These are phyloP conservation scores for Fusarium heterosporum DNA, from an alignment of 2,329 filamentous ascomycete species.

Conservation along the genomic window DNA sequence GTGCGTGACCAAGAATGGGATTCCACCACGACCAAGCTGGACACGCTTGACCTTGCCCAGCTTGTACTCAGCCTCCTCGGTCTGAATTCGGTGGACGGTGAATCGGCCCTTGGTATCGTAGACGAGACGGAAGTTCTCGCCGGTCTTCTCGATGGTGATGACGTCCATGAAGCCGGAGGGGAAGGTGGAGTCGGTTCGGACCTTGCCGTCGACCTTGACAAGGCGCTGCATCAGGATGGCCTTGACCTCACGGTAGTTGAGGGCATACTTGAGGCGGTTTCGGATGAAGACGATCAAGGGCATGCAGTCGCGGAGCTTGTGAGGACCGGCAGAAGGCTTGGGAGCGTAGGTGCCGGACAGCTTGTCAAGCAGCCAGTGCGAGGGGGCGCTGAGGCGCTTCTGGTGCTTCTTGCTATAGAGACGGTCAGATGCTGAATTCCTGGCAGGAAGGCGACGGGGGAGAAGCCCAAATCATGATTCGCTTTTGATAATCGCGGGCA, in stretches of 20 bases:
- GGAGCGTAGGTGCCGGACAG: constrained; percentile 90
- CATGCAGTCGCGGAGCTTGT: constrained; percentile 99
- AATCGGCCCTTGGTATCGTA: constrained; percentile 99
- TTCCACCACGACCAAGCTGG: constrained; percentile 98
- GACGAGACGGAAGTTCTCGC: constrained; percentile 99
- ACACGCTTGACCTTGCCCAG: constrained; percentile 99
- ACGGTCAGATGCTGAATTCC: constrained; percentile 49
- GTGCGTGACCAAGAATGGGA: constrained; percentile 99
- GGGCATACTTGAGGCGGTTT: constrained; percentile 97
- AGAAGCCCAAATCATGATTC: constrained; percentile 20
- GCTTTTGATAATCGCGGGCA: background rate
- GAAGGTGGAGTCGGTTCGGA: constrained; percentile 98
- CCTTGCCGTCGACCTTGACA: constrained; percentile 99
- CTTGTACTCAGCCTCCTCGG: constrained; percentile 99
- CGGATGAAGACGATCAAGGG: constrained; percentile 99
- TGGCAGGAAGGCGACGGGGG: constrained; percentile 3
- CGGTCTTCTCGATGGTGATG: constrained; percentile 99
- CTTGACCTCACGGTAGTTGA: constrained; percentile 98
- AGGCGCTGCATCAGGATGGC: constrained; percentile 99
- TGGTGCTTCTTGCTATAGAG: constrained; percentile 93
- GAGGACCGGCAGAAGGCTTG: constrained; percentile 82
- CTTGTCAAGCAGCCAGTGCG: constrained; percentile 99
- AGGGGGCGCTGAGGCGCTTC: constrained; percentile 99
- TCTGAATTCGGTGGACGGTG: constrained; percentile 99
- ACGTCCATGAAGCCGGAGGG: constrained; percentile 99